Conservation (phyloP, 371 early-diverging fungal genomes). For the Mortierella sp. region DNA sequence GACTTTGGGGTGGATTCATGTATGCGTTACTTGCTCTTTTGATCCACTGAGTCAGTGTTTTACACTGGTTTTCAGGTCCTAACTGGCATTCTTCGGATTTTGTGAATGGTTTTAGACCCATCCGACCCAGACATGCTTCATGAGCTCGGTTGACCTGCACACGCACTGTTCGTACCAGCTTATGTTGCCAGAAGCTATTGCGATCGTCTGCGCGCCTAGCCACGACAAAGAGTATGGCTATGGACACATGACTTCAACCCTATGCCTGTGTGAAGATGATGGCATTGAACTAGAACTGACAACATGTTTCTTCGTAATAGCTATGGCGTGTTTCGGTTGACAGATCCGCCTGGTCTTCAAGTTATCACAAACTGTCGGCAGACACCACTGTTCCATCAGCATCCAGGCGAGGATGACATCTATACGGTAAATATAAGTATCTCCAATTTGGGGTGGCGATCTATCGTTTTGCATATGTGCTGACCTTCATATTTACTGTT, state of each 20-base stretch:
- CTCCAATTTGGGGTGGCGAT: too few relatives aligned
- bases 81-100: not conserved
- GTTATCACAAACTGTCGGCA: slow-evolving; percentile 79
- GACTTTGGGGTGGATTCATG: slow-evolving; percentile 94
- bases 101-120: slow-evolving; percentile 73
- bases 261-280: too few relatives aligned
- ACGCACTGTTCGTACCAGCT: slow-evolving; percentile 94
- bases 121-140: slow-evolving; percentile 93
- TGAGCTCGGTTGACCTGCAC: slow-evolving; percentile 93
- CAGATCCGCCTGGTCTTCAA: slow-evolving; percentile 90
- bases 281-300: not conserved
- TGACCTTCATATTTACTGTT: too few relatives aligned
- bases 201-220: slow-evolving; percentile 90
- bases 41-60: not conserved
- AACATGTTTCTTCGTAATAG: too few relatives aligned
- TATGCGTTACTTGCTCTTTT: slow-evolving; percentile 51
- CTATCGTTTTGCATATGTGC: too few relatives aligned
- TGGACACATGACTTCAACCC: not conserved
- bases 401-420: slow-evolving; percentile 71
- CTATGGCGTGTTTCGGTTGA: slow-evolving; percentile 88
- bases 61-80: not conserved
- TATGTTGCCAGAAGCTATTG: slow-evolving; percentile 94
- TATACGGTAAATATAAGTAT: slow-evolving; percentile 79
- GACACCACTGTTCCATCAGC: slow-evolving; percentile 86
- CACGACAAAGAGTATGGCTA: slow-evolving; percentile 71